Conservation (phyloP, 345 rosid genomes). For the Cochlearia excelsa region DNA sequence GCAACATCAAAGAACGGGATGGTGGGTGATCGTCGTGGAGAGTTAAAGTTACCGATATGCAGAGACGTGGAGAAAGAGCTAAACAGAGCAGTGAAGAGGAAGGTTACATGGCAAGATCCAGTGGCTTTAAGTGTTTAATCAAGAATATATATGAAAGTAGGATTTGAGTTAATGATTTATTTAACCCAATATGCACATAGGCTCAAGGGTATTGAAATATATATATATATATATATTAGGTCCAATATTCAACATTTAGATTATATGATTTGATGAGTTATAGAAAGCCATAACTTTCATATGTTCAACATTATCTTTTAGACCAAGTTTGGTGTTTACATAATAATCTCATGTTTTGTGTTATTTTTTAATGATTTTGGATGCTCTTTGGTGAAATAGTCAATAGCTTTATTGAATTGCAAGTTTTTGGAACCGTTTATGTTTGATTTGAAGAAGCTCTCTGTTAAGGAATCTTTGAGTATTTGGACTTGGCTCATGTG, state of each 20-base stretch:
- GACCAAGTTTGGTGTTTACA: too few species aligned
- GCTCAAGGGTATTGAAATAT: background rate
- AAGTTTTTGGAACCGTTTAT: too few species aligned
- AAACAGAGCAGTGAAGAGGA: constrained; percentile 66
- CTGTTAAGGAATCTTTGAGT: too few species aligned
- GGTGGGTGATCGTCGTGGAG: constrained; percentile 47
- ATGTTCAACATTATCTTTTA: constrained; percentile 1
- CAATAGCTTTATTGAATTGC: too few species aligned
- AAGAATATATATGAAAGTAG: constrained; percentile 13
- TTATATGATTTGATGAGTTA: background rate
- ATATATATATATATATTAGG: constrained; percentile 7
- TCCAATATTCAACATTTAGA: background rate
- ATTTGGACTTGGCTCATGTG: too few species aligned
- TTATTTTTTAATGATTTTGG: too few species aligned
- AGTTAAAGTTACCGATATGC: constrained; percentile 50
- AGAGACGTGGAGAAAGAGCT: constrained; percentile 57
- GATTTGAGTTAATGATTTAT: constrained; percentile 4
- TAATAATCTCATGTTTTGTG: too few species aligned
- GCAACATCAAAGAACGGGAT: constrained; percentile 38
- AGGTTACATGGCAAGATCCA: constrained; percentile 94
- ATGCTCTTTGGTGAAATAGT: too few species aligned
- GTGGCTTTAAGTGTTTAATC: constrained; percentile 72
- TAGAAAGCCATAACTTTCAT: background rate
- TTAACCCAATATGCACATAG: constrained; percentile 20
- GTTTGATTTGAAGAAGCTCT: too few species aligned